These are phyloP conservation scores for Botrytis medusae DNA, from an alignment of 2,329 filamentous ascomycete species.

Conservation along the genomic window DNA sequence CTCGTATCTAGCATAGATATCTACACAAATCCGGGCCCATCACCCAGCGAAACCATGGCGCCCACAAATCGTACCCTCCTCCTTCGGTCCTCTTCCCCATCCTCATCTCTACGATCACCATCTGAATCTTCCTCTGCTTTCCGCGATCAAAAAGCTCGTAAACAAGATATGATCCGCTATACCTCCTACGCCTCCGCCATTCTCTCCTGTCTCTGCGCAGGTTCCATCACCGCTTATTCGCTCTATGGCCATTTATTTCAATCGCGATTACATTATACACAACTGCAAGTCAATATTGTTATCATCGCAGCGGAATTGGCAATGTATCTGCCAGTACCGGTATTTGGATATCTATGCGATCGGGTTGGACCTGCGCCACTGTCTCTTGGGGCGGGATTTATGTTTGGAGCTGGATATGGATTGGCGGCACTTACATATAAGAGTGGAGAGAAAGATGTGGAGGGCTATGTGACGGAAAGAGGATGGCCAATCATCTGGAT, in stretches of 20 bases:
- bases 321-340: constrained; percentile 87
- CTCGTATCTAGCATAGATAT: not conserved
- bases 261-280: constrained; percentile 79
- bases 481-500: constrained; percentile 76
- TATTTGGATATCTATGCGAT: constrained; percentile 91
- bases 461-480: constrained; percentile 47
- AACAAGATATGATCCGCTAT: constrained; percentile 36
- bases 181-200: constrained; percentile 56
- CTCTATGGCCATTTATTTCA: constrained; percentile 92
- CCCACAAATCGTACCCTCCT: constrained; percentile 15
- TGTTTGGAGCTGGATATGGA: constrained; percentile 81
- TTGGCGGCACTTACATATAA: constrained; percentile 77
- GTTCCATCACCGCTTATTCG: constrained; percentile 90
- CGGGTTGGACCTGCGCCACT: constrained; percentile 78
- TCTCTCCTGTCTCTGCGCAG: constrained; percentile 70
- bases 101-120: constrained; percentile 9
- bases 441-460: constrained; percentile 50
- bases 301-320: constrained; percentile 84
- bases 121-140: constrained; percentile 6
- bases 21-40: constrained; percentile 2
- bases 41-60: constrained; percentile 13
- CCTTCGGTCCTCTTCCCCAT: constrained; percentile 14
- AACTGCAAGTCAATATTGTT: constrained; percentile 88
- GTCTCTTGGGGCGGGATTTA: constrained; percentile 66
- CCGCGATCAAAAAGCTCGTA: constrained; percentile 19